Base-by-base conservation (phyloP, 495 filamentous ascomycete species). In the Talaromyces trachyspermus region DNA sequence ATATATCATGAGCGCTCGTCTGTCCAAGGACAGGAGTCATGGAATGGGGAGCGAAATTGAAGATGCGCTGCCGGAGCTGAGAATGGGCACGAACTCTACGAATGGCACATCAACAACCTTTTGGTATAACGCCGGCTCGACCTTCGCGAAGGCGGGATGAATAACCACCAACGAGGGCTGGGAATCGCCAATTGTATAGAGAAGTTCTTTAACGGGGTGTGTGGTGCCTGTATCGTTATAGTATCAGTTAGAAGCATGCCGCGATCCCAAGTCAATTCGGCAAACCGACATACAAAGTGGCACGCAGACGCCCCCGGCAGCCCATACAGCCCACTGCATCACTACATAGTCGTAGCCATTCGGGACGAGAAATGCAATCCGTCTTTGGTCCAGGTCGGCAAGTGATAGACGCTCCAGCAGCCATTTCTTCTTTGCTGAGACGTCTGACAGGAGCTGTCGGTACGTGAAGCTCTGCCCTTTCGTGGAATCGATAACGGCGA, bases 301-400 rank as follows among this genome's bases (percentile, higher is more conserved):
- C 37, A 69, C 64, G 32, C 57, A 62, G 18, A 73, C 60, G 23
- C 62, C 69, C 32, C 74, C 69, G n/a, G 67, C 63, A 20, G 67
- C 58, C 55, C 56, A 70, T 20, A 61, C 45, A 17, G 60, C 60
- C 65, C 61, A 65, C 64, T 74, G 74, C 66, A 70, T 81, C 79
- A 86, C 89, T 60, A 95, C 86, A 77, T 92, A 95, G 62, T 95
- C 86, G 64, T 94, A 95, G 51, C 86, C 83, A 65, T 94, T 95
- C 63, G 92, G 87, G 45, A 86, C 76, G 49, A 95, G 64, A 60
- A 92, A 88, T 1, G 87, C 85, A 54, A 95, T 74, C 51, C 89
- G 72, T 58, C 86, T 77, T 46, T 88, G 88, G 19, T 83, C 73
- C 45, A 91, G 65, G 43, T 83, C 72, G 5, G 70, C 63, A 11